Evolutionary conservation across 495 filamentous ascomycete species (phyloP).

Genomic region (Podospora appendiculata): DNA sequence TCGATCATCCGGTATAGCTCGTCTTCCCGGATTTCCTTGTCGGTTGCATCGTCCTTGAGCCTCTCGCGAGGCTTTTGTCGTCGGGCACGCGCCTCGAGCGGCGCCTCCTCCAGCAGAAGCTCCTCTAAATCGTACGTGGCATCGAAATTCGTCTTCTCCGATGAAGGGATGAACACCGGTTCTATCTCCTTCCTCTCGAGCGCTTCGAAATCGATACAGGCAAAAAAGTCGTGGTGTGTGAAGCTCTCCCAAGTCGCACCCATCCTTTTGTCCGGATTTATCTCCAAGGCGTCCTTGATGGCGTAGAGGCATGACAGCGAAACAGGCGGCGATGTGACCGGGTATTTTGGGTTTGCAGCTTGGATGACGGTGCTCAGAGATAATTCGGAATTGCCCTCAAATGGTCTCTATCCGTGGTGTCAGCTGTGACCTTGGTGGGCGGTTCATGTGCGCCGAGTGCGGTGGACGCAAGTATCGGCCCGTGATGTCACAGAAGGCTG

Average conservation of each 20-base stretch:
- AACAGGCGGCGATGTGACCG: conserved; percentile 82
- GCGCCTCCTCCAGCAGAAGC: conserved; percentile 87
- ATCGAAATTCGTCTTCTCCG: conserved; percentile 98
- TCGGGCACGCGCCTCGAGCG: conserved; percentile 83
- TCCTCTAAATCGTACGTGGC: conserved; percentile 97
- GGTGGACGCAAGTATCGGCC: background rate
- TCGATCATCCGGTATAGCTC: conserved; percentile 93
- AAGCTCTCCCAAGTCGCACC: conserved; percentile 77
- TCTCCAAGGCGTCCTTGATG: conserved; percentile 72
- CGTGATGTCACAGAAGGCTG: background rate
- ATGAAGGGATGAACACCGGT: conserved; percentile 84
- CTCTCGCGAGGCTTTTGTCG: conserved; percentile 88
- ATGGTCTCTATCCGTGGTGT: conserved; percentile 58
- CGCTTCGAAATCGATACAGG: conserved; percentile 73
- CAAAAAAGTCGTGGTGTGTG: conserved; percentile 82
- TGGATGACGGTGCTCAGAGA: conserved; percentile 72
- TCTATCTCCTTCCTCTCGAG: conserved; percentile 84
- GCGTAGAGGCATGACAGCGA: conserved; percentile 79
- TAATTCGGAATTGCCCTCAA: conserved; percentile 79
- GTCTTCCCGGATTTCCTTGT: conserved; percentile 90
- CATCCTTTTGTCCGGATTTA: conserved; percentile 70
- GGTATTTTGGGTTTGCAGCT: conserved; percentile 76
- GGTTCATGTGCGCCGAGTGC: background rate
- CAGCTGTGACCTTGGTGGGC: conserved; percentile 22
- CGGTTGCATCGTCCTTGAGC: conserved; percentile 88